Conservation (phyloP, 768 basidiomycete genomes). For the Boletus rex-veris region DNA sequence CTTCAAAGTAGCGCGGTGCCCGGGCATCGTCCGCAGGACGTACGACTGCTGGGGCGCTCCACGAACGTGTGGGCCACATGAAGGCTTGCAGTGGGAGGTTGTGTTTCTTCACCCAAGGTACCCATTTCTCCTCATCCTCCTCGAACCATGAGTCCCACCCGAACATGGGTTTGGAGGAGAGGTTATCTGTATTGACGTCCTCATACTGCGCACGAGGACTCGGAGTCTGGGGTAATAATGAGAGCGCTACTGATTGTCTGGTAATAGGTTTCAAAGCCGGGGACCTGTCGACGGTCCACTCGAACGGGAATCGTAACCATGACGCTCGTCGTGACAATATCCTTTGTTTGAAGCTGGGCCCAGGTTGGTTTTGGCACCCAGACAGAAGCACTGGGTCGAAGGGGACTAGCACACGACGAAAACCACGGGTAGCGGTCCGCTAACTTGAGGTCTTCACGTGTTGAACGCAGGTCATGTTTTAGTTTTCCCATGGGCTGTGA, state of each 20-base stretch:
- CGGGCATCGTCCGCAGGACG: neutral
- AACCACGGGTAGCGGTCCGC: neutral
- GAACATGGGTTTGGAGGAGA: neutral
- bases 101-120: neutral
- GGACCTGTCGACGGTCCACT: neutral
- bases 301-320: neutral
- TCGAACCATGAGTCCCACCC: neutral
- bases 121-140: conserved; percentile 3
- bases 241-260: neutral
- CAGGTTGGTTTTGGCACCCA: neutral
- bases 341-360: neutral
- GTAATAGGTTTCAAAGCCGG: conserved; percentile 3
- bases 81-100: neutral
- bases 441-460: neutral
- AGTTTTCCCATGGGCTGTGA: neutral
- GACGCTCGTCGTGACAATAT: neutral
- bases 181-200: neutral
- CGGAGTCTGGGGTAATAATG: neutral
- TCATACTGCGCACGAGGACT: neutral
- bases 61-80: neutral
- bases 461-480: neutral
- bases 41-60: neutral
- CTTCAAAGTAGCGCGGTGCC: neutral
- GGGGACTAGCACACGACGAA: neutral
- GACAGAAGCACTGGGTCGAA: neutral